Conservation (phyloP, 1,139 yeast genomes). For the Hansenula lynferdii region DNA sequence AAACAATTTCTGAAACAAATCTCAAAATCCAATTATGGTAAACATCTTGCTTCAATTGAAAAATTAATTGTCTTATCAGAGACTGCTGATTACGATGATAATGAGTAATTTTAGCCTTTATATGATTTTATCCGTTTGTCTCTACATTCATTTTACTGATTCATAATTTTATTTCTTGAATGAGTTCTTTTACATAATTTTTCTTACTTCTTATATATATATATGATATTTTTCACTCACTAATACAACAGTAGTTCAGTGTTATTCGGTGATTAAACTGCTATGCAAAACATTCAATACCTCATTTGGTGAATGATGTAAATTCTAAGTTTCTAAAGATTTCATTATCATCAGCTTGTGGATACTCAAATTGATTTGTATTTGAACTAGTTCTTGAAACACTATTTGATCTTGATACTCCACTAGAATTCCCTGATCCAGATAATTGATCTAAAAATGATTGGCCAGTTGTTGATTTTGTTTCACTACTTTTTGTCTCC, state of each 20-base stretch:
- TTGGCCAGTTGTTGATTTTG: slow-evolving; percentile 13
- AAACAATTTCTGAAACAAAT: slow-evolving; percentile 43
- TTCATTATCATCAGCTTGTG: slow-evolving; percentile 25
- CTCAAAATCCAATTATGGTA: slow-evolving; percentile 59
- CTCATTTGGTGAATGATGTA: slow-evolving; percentile 38
- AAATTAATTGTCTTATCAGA: slow-evolving; percentile 44
- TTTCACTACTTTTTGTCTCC: slow-evolving; percentile 5
- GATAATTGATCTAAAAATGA: slow-evolving; percentile 20
- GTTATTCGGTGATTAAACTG: too few relatives aligned
- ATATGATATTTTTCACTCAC: not conserved
- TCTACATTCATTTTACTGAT: not conserved
- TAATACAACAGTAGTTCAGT: too few relatives aligned
- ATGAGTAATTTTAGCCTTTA: slow-evolving; percentile 5
- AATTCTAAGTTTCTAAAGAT: slow-evolving; percentile 38
- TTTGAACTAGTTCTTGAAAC: slow-evolving; percentile 6
- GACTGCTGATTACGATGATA: slow-evolving; percentile 20
- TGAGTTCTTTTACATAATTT: not conserved
- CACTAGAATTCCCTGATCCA: slow-evolving; percentile 6
- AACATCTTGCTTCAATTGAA: slow-evolving; percentile 82
- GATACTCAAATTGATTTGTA: slow-evolving; percentile 24
- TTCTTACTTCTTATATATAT: not conserved
- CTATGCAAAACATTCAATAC: too few relatives aligned
- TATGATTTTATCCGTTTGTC: not conserved
- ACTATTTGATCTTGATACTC: slow-evolving; percentile 11
- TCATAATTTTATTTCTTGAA: not conserved